A percentile compares a stretch with the other conserved stretches of the same genome.
phyloP scores from a whole-genome alignment of 2,329 filamentous ascomycete genomes.

The Zasmidium citrigriseum region DNA sequence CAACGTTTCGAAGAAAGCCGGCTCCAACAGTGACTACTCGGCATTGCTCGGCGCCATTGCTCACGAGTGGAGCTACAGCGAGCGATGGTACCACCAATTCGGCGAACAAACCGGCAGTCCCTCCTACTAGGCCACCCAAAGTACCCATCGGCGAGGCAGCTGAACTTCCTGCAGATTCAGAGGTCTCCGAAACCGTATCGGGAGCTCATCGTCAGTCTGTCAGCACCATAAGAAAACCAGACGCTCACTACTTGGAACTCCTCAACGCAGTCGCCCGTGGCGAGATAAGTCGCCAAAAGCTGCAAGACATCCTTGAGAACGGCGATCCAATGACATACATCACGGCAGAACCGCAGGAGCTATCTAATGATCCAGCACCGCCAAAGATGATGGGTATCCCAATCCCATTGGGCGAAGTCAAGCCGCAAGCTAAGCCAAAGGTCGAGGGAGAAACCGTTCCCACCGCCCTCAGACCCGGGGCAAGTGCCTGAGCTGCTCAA shows the following conservation, averaged over 20 bases:
- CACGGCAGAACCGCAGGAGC: conserved; percentile 14
- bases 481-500: too few species aligned
- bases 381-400: conserved; percentile 10
- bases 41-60: not conserved
- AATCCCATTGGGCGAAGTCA: conserved; percentile 10
- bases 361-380: conserved; percentile 10
- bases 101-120: too few species aligned
- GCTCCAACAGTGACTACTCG: not conserved
- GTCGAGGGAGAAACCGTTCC: not conserved
- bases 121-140: conserved; percentile 8
- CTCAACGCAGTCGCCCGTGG: conserved; percentile 18
- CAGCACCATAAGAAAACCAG: not conserved
- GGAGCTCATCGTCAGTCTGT: too few species aligned
- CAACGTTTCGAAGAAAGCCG: conserved; percentile 4
- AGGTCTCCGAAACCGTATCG: too few species aligned
- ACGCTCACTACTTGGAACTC: conserved; percentile 14
- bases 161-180: too few species aligned
- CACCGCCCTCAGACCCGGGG: too few species aligned
- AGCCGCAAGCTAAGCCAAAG: not conserved
- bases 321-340: not conserved
- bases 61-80: not conserved
- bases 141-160: not conserved
- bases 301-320: conserved; percentile 11
- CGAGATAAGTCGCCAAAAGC: conserved; percentile 14
- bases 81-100: too few species aligned